phyloP scores from a whole-genome alignment of 73 alveolate species.

The Stentor roeselii region DNA sequence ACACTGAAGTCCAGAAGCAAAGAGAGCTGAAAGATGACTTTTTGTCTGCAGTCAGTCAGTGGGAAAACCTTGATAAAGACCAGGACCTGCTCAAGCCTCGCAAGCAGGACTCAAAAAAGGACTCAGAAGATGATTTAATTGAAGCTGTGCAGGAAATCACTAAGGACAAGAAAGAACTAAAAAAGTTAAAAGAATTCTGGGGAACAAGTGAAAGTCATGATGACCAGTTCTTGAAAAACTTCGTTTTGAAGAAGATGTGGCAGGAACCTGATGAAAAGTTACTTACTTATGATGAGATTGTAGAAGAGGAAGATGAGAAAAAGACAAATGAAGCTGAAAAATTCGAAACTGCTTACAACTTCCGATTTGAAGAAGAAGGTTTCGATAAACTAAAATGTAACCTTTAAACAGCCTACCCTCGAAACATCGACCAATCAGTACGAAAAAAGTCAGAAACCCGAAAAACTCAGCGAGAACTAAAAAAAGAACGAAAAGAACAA shows the following conservation, averaged over 20 bases:
- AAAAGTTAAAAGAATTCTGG: slow-evolving; percentile 48
- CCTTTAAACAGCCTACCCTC: slow-evolving; percentile 43
- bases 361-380: slow-evolving; percentile 48
- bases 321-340: slow-evolving; percentile 49
- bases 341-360: slow-evolving; percentile 52
- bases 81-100: slow-evolving; percentile 32
- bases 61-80: slow-evolving; percentile 1
- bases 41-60: slow-evolving; percentile 21
- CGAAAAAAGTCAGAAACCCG: slow-evolving; percentile 39
- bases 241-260: slow-evolving; percentile 52
- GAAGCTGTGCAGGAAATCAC: slow-evolving; percentile 30
- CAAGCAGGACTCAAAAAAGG: slow-evolving; percentile 30
- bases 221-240: slow-evolving; percentile 54
- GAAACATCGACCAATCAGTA: slow-evolving; percentile 43
- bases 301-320: slow-evolving; percentile 49
- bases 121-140: slow-evolving; percentile 27
- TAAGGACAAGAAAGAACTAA: slow-evolving; percentile 33
- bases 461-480: slow-evolving; percentile 37
- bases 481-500: slow-evolving; percentile 45
- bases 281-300: slow-evolving; percentile 42
- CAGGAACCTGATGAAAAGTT: slow-evolving; percentile 37
- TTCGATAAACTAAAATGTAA: slow-evolving; percentile 30
- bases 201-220: slow-evolving; percentile 11
- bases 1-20: slow-evolving; percentile 37
- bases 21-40: slow-evolving; percentile 45